phyloP scores from a whole-genome alignment of 1,284 basidiomycete genomes.

The Heterobasidion occidentale region DNA sequence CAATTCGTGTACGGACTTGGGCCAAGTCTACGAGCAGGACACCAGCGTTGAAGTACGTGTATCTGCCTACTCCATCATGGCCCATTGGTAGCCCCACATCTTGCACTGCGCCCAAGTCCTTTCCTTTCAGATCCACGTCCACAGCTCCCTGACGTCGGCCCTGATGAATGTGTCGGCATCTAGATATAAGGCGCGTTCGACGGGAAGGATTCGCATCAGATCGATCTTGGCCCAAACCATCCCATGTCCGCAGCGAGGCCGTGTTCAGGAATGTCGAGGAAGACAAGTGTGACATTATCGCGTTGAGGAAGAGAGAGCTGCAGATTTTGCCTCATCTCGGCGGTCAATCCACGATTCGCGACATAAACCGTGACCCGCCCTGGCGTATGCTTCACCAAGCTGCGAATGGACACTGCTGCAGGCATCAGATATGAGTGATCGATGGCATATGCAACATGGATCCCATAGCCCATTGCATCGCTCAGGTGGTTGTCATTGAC shows the following conservation, averaged over 20 bases:
- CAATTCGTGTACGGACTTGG: conserved; percentile 21
- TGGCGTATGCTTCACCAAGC: conserved; percentile 26
- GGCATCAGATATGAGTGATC: conserved; percentile 40
- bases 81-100: conserved; percentile 49
- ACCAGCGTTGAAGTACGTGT: conserved; percentile 48
- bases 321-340: conserved; percentile 28
- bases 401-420: conserved; percentile 39
- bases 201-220: conserved; percentile 34
- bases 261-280: conserved; percentile 28
- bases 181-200: conserved; percentile 43
- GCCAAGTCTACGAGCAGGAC: conserved; percentile 45
- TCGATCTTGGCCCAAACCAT: conserved; percentile 45
- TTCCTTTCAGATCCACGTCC: conserved; percentile 36
- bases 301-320: conserved; percentile 19
- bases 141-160: conserved; percentile 31
- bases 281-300: conserved; percentile 30
- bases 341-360: conserved; percentile 35
- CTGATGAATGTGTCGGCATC: conserved; percentile 47
- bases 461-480: conserved; percentile 31
- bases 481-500: conserved; percentile 3
- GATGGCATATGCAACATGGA: conserved; percentile 38
- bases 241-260: conserved; percentile 21
- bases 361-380: conserved; percentile 42
- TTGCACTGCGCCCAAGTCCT: conserved; percentile 31
- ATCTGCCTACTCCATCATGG: conserved; percentile 22